A percentile compares a stretch with the other conserved stretches of the same genome.
Conservation (phyloP, 2,329 filamentous ascomycete genomes). For the Penicillium brevicompactum region DNA sequence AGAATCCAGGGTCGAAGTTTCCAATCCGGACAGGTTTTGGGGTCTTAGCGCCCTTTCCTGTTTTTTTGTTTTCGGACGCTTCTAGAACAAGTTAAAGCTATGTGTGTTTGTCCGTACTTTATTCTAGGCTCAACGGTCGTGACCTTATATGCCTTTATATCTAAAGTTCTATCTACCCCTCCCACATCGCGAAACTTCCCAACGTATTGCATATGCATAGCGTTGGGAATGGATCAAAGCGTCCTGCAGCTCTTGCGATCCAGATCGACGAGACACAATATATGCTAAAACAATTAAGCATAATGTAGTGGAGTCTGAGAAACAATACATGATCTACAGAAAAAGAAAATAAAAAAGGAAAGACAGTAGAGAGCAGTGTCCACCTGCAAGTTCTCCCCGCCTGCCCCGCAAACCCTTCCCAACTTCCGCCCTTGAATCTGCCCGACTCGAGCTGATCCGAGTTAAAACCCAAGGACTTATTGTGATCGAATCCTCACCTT, state of each 20-base stretch:
- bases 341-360: not conserved
- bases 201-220: not conserved
- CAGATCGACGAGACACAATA: too few species aligned
- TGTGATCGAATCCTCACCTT: not conserved
- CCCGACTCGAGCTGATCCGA: too few species aligned
- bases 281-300: conserved; percentile 2
- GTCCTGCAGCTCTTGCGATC: conserved; percentile 1
- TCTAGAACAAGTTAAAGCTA: conserved; percentile 16
- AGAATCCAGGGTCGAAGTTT: conserved; percentile 5
- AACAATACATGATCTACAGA: not conserved
- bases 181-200: not conserved
- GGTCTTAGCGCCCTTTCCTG: conserved; percentile 4
- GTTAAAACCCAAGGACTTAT: too few species aligned
- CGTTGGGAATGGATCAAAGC: conserved; percentile 4
- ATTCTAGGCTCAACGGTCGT: too few species aligned
- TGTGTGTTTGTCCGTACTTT: not conserved
- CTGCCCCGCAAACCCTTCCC: conserved; percentile 21
- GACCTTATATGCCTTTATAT: too few species aligned
- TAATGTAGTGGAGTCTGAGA: not conserved
- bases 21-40: conserved; percentile 1
- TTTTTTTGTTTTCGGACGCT: conserved; percentile 17
- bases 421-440: not conserved
- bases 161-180: too few species aligned
- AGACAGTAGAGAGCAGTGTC: not conserved
- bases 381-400: conserved; percentile 15